A percentile compares a stretch with the other conserved stretches of the same genome.
These are phyloP conservation scores for Mycosphaerella sp. DNA, from an alignment of 2,329 filamentous ascomycete genomes.

Conservation along the genomic window DNA sequence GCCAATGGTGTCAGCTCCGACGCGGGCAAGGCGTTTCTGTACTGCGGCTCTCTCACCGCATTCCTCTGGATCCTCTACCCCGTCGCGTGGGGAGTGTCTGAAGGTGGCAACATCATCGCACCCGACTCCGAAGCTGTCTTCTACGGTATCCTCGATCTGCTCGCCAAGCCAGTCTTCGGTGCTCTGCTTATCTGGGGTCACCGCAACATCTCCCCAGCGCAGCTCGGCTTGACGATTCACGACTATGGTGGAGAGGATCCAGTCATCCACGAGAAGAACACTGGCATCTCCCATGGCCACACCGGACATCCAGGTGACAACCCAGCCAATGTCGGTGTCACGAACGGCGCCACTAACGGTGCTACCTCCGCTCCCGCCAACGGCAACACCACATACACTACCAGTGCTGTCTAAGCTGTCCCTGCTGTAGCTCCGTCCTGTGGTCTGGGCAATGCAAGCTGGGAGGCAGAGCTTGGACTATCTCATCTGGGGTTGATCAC, in stretches of 20 bases:
- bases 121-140: slow-evolving; percentile 63
- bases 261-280: slow-evolving; percentile 33
- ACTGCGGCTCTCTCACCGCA: slow-evolving; percentile 54
- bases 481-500: too few relatives aligned
- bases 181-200: slow-evolving; percentile 57
- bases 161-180: slow-evolving; percentile 60
- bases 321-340: slow-evolving; percentile 20
- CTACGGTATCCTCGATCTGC: slow-evolving; percentile 60
- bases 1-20: slow-evolving; percentile 50
- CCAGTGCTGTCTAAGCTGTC: background rate
- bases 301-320: slow-evolving; percentile 3
- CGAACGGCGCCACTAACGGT: slow-evolving; percentile 17
- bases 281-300: slow-evolving; percentile 22
- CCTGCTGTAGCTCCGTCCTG: background rate
- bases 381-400: background rate
- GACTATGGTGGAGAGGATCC: slow-evolving; percentile 43
- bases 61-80: slow-evolving; percentile 61
- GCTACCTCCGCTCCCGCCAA: background rate
- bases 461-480: too few relatives aligned
- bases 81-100: slow-evolving; percentile 55
- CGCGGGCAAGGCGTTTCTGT: slow-evolving; percentile 49
- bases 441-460: background rate
- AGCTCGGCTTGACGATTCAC: slow-evolving; percentile 49
- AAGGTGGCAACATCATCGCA: slow-evolving; percentile 60
- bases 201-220: slow-evolving; percentile 53